A percentile compares a stretch with the other conserved stretches of the same genome.
phyloP scores from a whole-genome alignment of 768 basidiomycete genomes.

The Inosperma sp. region DNA sequence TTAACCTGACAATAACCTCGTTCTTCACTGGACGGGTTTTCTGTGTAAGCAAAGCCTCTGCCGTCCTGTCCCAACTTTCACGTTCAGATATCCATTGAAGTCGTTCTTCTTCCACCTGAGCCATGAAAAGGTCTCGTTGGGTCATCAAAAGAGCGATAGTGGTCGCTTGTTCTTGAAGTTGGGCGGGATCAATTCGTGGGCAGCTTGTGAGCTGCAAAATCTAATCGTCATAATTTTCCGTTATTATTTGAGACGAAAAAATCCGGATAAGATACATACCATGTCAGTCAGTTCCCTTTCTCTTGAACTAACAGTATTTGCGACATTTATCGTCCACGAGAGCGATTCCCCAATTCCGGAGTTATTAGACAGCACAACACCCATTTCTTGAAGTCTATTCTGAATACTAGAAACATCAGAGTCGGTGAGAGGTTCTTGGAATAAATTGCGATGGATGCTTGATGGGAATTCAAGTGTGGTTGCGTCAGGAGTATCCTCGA shows the following conservation, averaged over 20 bases:
- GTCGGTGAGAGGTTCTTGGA: constrained; percentile 38
- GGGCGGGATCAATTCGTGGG: constrained; percentile 36
- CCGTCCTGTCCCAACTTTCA: constrained; percentile 59
- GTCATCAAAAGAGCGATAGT: constrained; percentile 50
- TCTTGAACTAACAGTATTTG: constrained; percentile 23
- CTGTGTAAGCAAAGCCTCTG: constrained; percentile 59
- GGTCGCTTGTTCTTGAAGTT: constrained; percentile 56
- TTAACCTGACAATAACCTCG: constrained; percentile 36
- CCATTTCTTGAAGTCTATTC: constrained; percentile 42
- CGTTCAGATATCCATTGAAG: constrained; percentile 58
- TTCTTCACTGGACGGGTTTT: constrained; percentile 40
- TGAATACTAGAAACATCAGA: constrained; percentile 49
- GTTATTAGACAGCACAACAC: constrained; percentile 25
- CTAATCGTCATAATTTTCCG: constrained; percentile 27
- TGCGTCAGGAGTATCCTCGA: constrained; percentile 21
- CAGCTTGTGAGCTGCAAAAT: constrained; percentile 44
- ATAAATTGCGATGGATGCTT: constrained; percentile 13
- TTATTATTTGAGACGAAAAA: background rate
- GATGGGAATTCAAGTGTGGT: constrained; percentile 17
- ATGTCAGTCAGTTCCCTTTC: constrained; percentile 56
- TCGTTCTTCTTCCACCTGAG: constrained; percentile 53
- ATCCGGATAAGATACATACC: constrained; percentile 34
- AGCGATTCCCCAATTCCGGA: background rate
- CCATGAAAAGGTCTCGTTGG: constrained; percentile 56
- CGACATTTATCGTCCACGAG: constrained; percentile 1